These are phyloP conservation scores for Micractinium sp. DNA, from an alignment of 139 green algal species.

Conservation along the genomic window DNA sequence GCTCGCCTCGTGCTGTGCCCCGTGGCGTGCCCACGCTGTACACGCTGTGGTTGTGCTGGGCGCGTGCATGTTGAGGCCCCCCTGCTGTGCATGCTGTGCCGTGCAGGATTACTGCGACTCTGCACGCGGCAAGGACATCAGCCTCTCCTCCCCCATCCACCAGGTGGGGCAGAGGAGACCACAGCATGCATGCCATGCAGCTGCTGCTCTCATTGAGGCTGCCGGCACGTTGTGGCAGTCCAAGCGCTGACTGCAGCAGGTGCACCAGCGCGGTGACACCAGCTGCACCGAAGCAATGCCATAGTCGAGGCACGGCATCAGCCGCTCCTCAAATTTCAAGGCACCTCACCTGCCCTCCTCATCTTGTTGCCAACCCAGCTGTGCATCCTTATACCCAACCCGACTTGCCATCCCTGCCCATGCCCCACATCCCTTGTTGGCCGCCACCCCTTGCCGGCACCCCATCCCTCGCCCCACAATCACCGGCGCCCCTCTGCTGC, in stretches of 20 bases:
- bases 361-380: background rate
- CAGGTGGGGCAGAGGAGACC: slow-evolving; percentile 24
- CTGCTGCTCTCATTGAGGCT: too few relatives aligned
- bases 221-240: background rate
- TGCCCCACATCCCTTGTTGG: background rate
- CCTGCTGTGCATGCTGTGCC: background rate
- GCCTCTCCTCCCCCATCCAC: slow-evolving; percentile 44
- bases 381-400: background rate
- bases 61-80: slow-evolving; percentile 3
- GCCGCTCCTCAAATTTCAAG: too few relatives aligned
- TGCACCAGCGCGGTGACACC: slow-evolving; percentile 48
- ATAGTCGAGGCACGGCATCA: too few relatives aligned
- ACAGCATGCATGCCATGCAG: too few relatives aligned
- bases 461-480: too few relatives aligned
- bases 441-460: too few relatives aligned
- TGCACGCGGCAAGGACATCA: slow-evolving; percentile 37
- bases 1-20: too few relatives aligned
- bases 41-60: background rate
- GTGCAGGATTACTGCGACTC: slow-evolving; percentile 46
- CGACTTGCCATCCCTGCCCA: too few relatives aligned
- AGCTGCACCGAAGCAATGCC: too few relatives aligned
- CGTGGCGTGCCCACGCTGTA: too few relatives aligned
- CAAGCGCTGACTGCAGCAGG: slow-evolving; percentile 42
- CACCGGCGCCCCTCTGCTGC: background rate
- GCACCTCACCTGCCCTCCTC: background rate